Percentiles rank a stretch among this genome's conserved stretches.
These are phyloP conservation scores for Kwoniella shivajii DNA, from an alignment of 1,284 basidiomycete genomes.

Conservation along the genomic window DNA sequence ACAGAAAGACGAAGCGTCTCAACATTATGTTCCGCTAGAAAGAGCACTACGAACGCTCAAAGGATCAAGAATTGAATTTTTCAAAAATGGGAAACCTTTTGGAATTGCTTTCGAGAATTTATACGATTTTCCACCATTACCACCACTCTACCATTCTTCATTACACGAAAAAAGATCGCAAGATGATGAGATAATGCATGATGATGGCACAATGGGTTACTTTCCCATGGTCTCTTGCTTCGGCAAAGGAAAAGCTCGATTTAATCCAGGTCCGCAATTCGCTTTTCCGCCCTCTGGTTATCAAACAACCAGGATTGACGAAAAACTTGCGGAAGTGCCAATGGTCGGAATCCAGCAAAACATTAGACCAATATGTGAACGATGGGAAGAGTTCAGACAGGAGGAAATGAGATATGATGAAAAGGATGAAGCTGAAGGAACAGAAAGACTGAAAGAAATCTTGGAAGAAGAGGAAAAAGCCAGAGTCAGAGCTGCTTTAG, in stretches of 20 bases:
- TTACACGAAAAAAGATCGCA: conserved; percentile 62
- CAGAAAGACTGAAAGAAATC: conserved; percentile 29
- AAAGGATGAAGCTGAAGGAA: conserved; percentile 41
- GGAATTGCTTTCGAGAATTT: conserved; percentile 84
- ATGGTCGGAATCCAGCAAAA: not conserved
- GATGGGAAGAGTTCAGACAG: conserved; percentile 44
- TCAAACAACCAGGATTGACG: no score
- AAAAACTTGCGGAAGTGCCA: not conserved
- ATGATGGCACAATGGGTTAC: conserved; percentile 94
- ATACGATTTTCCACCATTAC: conserved; percentile 88
- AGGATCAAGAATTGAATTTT: conserved; percentile 82
- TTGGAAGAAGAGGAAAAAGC: conserved; percentile 16
- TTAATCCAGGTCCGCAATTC: conserved; percentile 89
- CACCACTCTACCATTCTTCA: conserved; percentile 48
- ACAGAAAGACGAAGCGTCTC: conserved; percentile 17
- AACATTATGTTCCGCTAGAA: not conserved
- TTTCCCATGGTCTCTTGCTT: conserved; percentile 93
- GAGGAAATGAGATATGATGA: conserved; percentile 49
- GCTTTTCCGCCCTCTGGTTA: conserved; percentile 69
- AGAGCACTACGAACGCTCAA: conserved; percentile 65
- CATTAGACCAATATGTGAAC: conserved; percentile 39
- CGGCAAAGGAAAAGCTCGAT: conserved; percentile 78
- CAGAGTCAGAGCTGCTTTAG: conserved; percentile 7
- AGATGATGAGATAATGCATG: conserved; percentile 74
- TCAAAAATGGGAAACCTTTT: conserved; percentile 86